phyloP scores from a whole-genome alignment of 208 protist species.

The Phytomonas sp. region DNA sequence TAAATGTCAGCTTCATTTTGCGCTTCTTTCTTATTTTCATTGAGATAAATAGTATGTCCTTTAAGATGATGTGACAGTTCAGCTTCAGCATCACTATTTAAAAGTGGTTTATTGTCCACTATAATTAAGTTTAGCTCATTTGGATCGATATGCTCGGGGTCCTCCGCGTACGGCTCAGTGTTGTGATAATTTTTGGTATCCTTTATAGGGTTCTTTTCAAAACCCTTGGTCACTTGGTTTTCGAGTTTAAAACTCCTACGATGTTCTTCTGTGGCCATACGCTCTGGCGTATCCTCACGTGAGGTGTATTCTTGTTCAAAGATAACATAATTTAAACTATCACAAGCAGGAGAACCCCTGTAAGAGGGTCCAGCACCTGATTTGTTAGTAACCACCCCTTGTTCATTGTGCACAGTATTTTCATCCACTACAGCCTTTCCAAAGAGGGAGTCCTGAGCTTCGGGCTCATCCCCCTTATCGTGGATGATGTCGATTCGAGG shows the following conservation, averaged over 20 bases:
- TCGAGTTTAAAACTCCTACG: not conserved
- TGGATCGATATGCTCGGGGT: constrained; percentile 12
- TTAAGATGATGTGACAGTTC: not conserved
- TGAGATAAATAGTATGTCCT: not conserved
- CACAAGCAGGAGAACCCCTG: not conserved
- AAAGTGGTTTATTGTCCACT: not conserved
- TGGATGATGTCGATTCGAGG: constrained; percentile 73
- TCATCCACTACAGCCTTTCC: constrained; percentile 12
- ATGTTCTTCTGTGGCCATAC: not conserved
- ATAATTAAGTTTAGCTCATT: not conserved
- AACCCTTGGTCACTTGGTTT: not conserved
- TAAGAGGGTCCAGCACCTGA: not conserved
- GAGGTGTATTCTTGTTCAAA: not conserved
- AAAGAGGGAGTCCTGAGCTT: constrained; percentile 53
- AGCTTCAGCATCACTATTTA: not conserved
- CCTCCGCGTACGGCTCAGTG: constrained; percentile 27
- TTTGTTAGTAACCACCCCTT: not conserved
- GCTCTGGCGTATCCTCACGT: not conserved
- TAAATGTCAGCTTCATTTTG: not conserved
- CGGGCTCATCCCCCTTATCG: constrained; percentile 28
- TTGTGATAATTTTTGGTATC: constrained; percentile 8
- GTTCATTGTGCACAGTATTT: constrained; percentile 2
- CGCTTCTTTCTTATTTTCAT: not conserved
- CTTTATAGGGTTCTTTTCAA: not conserved
- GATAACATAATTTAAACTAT: not conserved